phyloP scores from a whole-genome alignment of 768 basidiomycete species.

The Collybiopsis confluens region DNA sequence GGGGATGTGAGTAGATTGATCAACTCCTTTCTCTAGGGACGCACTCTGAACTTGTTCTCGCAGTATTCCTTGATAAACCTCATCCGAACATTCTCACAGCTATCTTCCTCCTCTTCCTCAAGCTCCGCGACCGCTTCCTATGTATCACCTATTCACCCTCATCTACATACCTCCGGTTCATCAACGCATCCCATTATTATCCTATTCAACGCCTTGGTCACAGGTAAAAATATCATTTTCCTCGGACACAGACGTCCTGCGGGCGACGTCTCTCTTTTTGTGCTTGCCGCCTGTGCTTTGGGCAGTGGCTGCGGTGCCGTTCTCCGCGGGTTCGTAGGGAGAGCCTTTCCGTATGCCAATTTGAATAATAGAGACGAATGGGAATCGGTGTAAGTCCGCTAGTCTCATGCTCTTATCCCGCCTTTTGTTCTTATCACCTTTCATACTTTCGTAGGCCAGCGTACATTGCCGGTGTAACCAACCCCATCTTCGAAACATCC shows the following conservation, averaged over 20 bases:
- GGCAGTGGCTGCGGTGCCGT: constrained; percentile 86
- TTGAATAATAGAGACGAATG: constrained; percentile 85
- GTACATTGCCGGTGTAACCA: constrained; percentile 95
- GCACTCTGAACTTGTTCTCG: background rate
- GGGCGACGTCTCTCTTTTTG: constrained; percentile 85
- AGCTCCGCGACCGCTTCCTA: background rate
- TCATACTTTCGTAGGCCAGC: constrained; percentile 53
- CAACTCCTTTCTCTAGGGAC: background rate
- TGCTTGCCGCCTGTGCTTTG: constrained; percentile 90
- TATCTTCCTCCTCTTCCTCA: background rate
- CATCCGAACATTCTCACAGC: constrained; percentile 69
- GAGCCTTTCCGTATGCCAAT: constrained; percentile 94
- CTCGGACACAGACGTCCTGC: constrained; percentile 88
- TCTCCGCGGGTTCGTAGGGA: constrained; percentile 82
- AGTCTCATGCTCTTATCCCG: background rate
- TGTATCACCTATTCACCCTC: constrained; percentile 69
- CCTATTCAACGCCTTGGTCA: constrained; percentile 93
- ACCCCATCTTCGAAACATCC: constrained; percentile 90
- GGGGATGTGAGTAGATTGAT: constrained; percentile 67
- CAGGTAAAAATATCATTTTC: constrained; percentile 95
- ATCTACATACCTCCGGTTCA: constrained; percentile 88
- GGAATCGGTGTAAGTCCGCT: constrained; percentile 69
- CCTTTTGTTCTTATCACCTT: no score
- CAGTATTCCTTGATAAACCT: constrained; percentile 93
- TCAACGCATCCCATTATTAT: constrained; percentile 93